Percentiles rank a stretch among this genome's conserved stretches.
Evolutionary conservation across 768 basidiomycete species (phyloP).

Genomic region (Termitomyces sp.): DNA sequence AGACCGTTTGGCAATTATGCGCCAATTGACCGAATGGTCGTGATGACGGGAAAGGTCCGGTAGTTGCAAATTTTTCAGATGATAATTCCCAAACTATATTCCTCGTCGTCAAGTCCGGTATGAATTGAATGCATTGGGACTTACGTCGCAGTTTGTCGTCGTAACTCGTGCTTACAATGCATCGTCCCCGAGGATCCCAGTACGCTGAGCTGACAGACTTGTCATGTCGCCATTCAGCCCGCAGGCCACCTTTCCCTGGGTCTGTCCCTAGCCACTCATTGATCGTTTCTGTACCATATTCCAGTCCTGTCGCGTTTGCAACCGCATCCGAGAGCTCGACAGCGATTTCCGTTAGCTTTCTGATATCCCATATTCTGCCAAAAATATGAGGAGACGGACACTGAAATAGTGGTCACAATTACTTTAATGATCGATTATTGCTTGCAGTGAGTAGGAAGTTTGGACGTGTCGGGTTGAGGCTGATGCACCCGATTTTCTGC

Average conservation of each 20-base stretch:
- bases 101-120: slow-evolving; percentile 7
- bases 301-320: slow-evolving; percentile 16
- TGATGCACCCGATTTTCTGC: slow-evolving; percentile 74
- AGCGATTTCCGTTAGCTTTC: slow-evolving; percentile 50
- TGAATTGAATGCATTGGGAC: slow-evolving; percentile 20
- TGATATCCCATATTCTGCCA: slow-evolving; percentile 72
- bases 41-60: slow-evolving; percentile 50
- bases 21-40: slow-evolving; percentile 56
- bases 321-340: slow-evolving; percentile 24
- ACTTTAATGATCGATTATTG: slow-evolving; percentile 71
- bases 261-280: slow-evolving; percentile 44
- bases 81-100: slow-evolving; percentile 71
- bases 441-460: slow-evolving; percentile 70
- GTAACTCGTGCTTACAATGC: slow-evolving; percentile 81
- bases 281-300: slow-evolving; percentile 38
- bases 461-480: slow-evolving; percentile 67
- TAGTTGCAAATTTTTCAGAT: slow-evolving; percentile 39
- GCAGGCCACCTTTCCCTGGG: slow-evolving; percentile 47
- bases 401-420: slow-evolving; percentile 14
- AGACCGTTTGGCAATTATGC: slow-evolving; percentile 80
- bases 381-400: not conserved
- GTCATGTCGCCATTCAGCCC: slow-evolving; percentile 62
- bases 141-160: slow-evolving; percentile 70
- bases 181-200: slow-evolving; percentile 78
- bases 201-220: slow-evolving; percentile 81